Conservation (phyloP, 345 rosid genomes). For the Syzygium jambos region DNA sequence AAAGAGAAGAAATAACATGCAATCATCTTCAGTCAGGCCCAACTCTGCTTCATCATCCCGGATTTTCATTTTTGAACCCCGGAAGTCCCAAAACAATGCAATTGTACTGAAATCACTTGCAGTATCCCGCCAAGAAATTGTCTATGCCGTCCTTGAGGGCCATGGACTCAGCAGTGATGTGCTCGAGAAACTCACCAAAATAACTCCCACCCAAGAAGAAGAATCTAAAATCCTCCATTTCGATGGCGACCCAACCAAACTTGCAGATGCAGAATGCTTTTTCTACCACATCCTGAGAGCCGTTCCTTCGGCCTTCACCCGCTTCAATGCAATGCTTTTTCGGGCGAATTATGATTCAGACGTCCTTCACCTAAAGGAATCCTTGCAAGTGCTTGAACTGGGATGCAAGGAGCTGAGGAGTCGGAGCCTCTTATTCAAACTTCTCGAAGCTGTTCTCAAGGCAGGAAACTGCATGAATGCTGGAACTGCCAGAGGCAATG, state of each 20-base stretch:
- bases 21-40: constrained; percentile 11
- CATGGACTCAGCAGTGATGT: constrained; percentile 37
- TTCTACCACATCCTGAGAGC: constrained; percentile 51
- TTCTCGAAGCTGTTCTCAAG: constrained; percentile 78
- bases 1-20: neutral
- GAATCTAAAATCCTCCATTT: constrained; percentile 44
- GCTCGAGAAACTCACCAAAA: constrained; percentile 63
- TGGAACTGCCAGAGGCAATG: constrained; percentile 85
- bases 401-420: constrained; percentile 62
- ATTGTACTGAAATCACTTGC: constrained; percentile 47
- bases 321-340: constrained; percentile 59
- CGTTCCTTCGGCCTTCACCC: constrained; percentile 60
- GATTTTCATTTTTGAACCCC: constrained; percentile 38
- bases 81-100: constrained; percentile 49
- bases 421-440: constrained; percentile 64
- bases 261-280: constrained; percentile 71
- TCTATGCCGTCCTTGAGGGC: constrained; percentile 40
- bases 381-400: constrained; percentile 42
- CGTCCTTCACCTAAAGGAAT: constrained; percentile 42
- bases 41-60: constrained; percentile 18
- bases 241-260: constrained; percentile 31
- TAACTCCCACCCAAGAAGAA: constrained; percentile 70
- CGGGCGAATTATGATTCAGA: constrained; percentile 55
- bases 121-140: constrained; percentile 29
- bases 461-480: constrained; percentile 87